Conservation (phyloP, 192 early-diverging fungal species). For the Gamsiella multidivaricata region DNA sequence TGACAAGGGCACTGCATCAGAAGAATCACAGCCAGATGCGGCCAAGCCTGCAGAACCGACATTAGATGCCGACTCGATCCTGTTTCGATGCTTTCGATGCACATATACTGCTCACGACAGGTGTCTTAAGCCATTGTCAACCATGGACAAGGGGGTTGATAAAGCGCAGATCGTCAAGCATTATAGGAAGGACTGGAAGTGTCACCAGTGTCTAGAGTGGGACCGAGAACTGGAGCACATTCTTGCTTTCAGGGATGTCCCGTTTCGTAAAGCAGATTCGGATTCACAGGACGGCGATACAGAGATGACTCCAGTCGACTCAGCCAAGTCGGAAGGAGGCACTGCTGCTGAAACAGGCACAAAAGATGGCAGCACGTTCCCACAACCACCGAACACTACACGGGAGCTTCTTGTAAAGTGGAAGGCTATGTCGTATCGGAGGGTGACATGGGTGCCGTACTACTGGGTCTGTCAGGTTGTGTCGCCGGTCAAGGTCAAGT, state of each 20-base stretch:
- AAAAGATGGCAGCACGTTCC: conserved; percentile 21
- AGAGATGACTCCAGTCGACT: conserved; percentile 14
- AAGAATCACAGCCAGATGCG: neutral
- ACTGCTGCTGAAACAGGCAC: neutral
- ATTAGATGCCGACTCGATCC: conserved; percentile 1
- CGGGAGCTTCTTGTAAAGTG: conserved; percentile 62
- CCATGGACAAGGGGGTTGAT: conserved; percentile 8
- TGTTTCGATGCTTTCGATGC: conserved; percentile 55
- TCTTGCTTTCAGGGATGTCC: conserved; percentile 41
- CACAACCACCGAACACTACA: conserved; percentile 18
- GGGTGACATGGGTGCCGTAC: conserved; percentile 61
- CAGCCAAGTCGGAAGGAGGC: conserved; percentile 5
- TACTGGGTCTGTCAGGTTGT: conserved; percentile 56
- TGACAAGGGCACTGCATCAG: neutral
- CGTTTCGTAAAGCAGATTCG: conserved; percentile 14
- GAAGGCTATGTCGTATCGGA: conserved; percentile 57
- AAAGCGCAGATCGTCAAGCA: conserved; percentile 28
- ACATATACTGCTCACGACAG: conserved; percentile 41
- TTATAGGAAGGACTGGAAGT: conserved; percentile 56
- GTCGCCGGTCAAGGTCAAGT: conserved; percentile 25
- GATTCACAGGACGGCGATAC: conserved; percentile 15
- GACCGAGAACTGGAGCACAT: conserved; percentile 46
- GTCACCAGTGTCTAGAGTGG: conserved; percentile 53
- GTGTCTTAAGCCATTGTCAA: conserved; percentile 34
- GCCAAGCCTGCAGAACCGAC: neutral